A percentile compares a stretch with the other conserved stretches of the same genome.
These are phyloP conservation scores for Myriosclerotinia duriaeana DNA, from an alignment of 2,329 filamentous ascomycete species.

Conservation along the genomic window DNA sequence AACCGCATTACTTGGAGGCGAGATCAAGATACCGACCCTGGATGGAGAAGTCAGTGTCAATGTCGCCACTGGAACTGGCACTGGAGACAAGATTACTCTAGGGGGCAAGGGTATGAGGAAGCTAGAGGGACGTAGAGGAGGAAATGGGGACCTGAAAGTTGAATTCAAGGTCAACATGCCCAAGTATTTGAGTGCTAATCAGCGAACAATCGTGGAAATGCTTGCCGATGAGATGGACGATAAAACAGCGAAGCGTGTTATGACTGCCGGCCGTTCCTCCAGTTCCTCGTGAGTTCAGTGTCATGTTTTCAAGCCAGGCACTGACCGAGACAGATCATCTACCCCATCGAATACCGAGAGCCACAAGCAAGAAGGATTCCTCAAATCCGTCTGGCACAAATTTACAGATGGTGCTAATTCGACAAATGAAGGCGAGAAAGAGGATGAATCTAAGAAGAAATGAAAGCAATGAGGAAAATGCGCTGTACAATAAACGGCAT, in stretches of 20 bases:
- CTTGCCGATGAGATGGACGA: slow-evolving; percentile 95
- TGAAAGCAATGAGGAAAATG: slow-evolving; percentile 5
- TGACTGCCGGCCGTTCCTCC: slow-evolving; percentile 68
- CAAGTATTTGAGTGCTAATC: slow-evolving; percentile 87
- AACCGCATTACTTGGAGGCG: slow-evolving; percentile 87
- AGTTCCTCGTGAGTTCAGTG: slow-evolving; percentile 49
- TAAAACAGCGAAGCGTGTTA: slow-evolving; percentile 85
- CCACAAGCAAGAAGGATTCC: slow-evolving; percentile 82
- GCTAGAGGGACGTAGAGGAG: slow-evolving; percentile 64
- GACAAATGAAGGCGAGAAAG: slow-evolving; percentile 21
- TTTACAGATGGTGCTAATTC: slow-evolving; percentile 62
- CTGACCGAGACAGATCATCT: slow-evolving; percentile 25
- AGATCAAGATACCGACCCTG: slow-evolving; percentile 84
- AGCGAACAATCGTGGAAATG: slow-evolving; percentile 91
- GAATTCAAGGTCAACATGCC: slow-evolving; percentile 96
- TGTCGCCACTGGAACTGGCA: slow-evolving; percentile 86
- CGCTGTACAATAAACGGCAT: slow-evolving; percentile 19
- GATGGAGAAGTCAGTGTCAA: slow-evolving; percentile 89
- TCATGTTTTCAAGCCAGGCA: slow-evolving; percentile 25
- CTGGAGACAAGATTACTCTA: slow-evolving; percentile 87
- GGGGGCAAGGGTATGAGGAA: slow-evolving; percentile 93
- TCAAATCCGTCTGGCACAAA: slow-evolving; percentile 92
- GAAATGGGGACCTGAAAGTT: slow-evolving; percentile 80
- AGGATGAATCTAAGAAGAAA: slow-evolving; percentile 25
- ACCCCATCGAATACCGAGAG: slow-evolving; percentile 39